Evolutionary conservation across 176 grass and related monocot species (phyloP).

Genomic region (Oryza meridionalis): DNA sequence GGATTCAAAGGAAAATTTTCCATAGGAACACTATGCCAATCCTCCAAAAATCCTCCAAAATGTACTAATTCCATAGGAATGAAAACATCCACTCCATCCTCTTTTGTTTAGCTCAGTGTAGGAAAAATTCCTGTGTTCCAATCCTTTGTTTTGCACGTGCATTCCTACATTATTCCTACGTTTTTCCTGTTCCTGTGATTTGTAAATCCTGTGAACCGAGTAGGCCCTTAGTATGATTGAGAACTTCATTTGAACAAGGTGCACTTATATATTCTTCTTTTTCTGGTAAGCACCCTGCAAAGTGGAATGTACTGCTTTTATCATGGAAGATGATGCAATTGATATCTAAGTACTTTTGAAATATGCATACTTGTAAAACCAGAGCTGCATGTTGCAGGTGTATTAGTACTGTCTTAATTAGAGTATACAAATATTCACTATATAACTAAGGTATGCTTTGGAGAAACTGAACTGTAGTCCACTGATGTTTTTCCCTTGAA

Average conservation of each 20-base stretch:
- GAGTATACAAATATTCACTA: conserved; percentile 1
- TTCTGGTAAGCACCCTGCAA: not conserved
- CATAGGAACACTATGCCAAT: no score
- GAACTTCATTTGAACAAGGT: not conserved
- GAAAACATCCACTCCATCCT: no score
- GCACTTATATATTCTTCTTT: conserved; percentile 1
- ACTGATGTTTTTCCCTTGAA: not conserved
- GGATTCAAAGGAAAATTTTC: no score
- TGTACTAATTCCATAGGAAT: no score
- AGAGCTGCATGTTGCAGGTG: conserved; percentile 26
- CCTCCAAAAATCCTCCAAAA: no score
- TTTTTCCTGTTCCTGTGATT: no score
- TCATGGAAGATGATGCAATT: conserved; percentile 14
- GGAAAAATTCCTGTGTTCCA: no score
- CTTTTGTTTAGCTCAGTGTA: no score
- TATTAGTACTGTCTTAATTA: not conserved
- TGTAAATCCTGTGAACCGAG: no score
- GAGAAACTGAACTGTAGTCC: conserved; percentile 16
- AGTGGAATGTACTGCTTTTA: conserved; percentile 31
- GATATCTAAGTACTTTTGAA: conserved; percentile 6
- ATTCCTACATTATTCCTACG: no score
- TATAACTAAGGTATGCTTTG: conserved; percentile 21
- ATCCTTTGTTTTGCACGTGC: no score
- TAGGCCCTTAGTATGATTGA: not conserved
- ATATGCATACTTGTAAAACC: not conserved